These are phyloP conservation scores for Epichloe bromicola DNA, from an alignment of 2,329 filamentous ascomycete genomes.

Conservation along the genomic window DNA sequence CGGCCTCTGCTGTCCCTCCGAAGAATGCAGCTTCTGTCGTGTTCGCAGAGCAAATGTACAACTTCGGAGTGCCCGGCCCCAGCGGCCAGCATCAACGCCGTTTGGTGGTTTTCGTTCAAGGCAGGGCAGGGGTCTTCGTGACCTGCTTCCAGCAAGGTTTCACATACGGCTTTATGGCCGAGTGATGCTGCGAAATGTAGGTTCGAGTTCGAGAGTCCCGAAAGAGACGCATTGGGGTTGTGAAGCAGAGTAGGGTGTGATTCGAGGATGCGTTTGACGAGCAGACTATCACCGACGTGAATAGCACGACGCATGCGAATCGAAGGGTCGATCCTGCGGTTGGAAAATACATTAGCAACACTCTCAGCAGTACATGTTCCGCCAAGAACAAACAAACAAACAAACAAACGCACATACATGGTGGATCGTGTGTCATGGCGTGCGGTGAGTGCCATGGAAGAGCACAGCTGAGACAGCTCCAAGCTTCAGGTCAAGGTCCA, in stretches of 20 bases:
- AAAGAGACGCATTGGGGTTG: constrained; percentile 62
- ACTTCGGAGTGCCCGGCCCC: constrained; percentile 57
- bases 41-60: constrained; percentile 55
- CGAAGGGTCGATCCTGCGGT: constrained; percentile 59
- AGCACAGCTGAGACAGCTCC: neutral
- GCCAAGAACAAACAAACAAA: neutral
- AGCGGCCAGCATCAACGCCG: constrained; percentile 69
- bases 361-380: neutral
- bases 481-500: neutral
- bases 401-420: constrained; percentile 7
- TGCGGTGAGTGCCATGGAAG: neutral
- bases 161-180: constrained; percentile 56
- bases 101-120: constrained; percentile 68
- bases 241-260: constrained; percentile 58
- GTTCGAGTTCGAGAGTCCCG: constrained; percentile 65
- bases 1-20: constrained; percentile 54
- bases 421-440: constrained; percentile 9
- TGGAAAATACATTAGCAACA: neutral
- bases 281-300: constrained; percentile 54
- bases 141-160: constrained; percentile 56
- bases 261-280: constrained; percentile 64
- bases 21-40: constrained; percentile 49
- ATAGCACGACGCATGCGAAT: constrained; percentile 74
- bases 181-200: constrained; percentile 68
- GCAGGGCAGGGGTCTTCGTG: constrained; percentile 64